phyloP scores from a whole-genome alignment of 2,329 filamentous ascomycete genomes.

The Tolypocladium ovalisporum region DNA sequence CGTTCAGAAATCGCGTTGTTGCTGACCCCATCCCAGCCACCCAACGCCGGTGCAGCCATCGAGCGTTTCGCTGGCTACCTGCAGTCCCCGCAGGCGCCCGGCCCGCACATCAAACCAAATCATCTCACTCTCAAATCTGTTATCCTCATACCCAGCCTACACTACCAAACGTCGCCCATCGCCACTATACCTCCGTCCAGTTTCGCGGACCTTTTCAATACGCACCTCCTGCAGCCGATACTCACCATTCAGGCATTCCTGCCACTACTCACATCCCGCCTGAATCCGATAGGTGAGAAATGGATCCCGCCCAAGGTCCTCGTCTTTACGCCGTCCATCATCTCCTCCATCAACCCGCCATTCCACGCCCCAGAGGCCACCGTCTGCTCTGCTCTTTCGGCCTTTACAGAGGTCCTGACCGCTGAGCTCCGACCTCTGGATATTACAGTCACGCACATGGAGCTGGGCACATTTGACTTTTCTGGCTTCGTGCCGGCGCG shows the following conservation, averaged over 20 bases:
- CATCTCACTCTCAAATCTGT: constrained; percentile 67
- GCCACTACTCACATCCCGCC: constrained; percentile 58
- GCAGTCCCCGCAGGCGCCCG: constrained; percentile 63
- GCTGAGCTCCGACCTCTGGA: constrained; percentile 67
- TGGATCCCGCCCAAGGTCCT: constrained; percentile 54
- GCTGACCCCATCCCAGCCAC: constrained; percentile 37
- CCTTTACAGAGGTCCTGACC: constrained; percentile 71
- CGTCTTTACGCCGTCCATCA: constrained; percentile 69
- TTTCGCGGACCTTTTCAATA: constrained; percentile 86
- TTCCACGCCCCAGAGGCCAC: constrained; percentile 80
- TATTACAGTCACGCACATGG: constrained; percentile 76
- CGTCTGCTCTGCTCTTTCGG: constrained; percentile 75
- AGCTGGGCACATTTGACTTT: constrained; percentile 85
- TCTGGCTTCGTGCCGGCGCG: constrained; percentile 47
- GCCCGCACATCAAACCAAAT: constrained; percentile 65
- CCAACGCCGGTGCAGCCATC: constrained; percentile 56
- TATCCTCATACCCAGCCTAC: constrained; percentile 70
- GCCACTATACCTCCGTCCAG: constrained; percentile 73
- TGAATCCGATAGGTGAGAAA: constrained; percentile 40
- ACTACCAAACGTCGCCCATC: constrained; percentile 74
- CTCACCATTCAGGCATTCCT: constrained; percentile 82
- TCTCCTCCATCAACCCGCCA: constrained; percentile 67
- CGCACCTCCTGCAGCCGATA: constrained; percentile 81
- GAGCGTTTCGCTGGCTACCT: constrained; percentile 63
- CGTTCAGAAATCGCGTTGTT: background rate